Evolutionary conservation across 306 rosid genomes (phyloP), one percentile per base, ranked within the genome.

Genomic region (Rosa rugosa): DNA sequence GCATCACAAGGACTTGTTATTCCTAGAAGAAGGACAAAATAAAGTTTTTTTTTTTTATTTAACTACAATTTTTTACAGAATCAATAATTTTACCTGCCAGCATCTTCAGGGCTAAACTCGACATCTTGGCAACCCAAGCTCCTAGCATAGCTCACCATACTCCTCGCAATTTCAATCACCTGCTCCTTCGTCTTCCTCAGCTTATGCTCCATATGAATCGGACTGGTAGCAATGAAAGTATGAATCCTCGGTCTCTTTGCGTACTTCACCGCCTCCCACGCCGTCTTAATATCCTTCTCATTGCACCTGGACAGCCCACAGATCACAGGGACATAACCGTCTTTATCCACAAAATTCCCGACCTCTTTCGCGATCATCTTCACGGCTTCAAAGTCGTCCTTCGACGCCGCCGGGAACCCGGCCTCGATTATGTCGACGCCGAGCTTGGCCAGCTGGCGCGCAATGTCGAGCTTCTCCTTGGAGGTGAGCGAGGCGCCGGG

Each of bases 71-170:
- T 45, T 45, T 9, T 9, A 6, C 13, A 46, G 59, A 72, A 22
- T 27, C 38, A 56, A 59, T 8, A 75, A 77, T 23, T 77, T n/a
- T 13, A 92, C 99, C 97, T 93, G 13, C 99, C 97, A 38, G 99
- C 99, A 83, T 95, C 99, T 88, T 95, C 99, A 1, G 99, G 96
- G 80, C 98, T 93, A 83, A 95, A 95, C 84, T 95, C 97, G 0
- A 95, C 94, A 68, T 95, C 99, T 0, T 91, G 73, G 31, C 98
- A 95, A 8, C 98, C 99, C 78, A 95, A 88, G 77, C 94, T 89
- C 82, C 97, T 84, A 0, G 99, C 98, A 60, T 87, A 91, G 75
- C 69, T 86, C 36, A 95, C 98, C 98, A 91, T 93, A 18, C 16
- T 84, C 72, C 91, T 82, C 0, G 99, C 99, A 71, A 87, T 89